Evolutionary conservation across 345 rosid species (phyloP).

Genomic region (Melaleuca quinquenervia): DNA sequence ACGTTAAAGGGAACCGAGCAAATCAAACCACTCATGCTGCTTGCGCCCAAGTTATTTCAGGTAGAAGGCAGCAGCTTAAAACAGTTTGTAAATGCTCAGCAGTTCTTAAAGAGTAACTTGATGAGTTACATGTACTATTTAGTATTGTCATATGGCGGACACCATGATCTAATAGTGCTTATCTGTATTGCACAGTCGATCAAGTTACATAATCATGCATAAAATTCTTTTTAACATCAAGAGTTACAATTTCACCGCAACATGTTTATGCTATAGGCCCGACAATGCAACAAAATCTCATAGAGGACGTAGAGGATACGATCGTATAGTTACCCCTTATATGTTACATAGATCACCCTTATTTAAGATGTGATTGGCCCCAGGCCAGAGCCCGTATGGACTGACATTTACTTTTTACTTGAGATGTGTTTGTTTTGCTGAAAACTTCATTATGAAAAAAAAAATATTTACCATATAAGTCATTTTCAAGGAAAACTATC

Average conservation of each 20-base stretch:
- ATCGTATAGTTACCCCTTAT: neutral
- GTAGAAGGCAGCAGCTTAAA: neutral
- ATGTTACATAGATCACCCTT: neutral
- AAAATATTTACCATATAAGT: no score
- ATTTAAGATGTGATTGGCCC: neutral
- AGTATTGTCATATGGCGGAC: neutral
- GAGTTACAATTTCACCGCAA: neutral
- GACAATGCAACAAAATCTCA: neutral
- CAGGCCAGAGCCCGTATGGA: neutral
- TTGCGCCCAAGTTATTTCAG: neutral
- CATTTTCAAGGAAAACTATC: no score
- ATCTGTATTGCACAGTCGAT: neutral
- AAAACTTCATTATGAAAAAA: no score
- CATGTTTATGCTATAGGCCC: neutral
- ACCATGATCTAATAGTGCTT: neutral
- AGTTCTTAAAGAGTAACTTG: neutral
- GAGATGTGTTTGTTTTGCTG: no score
- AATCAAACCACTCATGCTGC: neutral
- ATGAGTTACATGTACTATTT: neutral
- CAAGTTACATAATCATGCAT: neutral
- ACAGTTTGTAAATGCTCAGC: neutral
- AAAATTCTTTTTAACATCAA: neutral
- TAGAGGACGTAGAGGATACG: no score
- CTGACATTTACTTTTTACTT: neutral
- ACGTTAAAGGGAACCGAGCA: neutral